Conservation (phyloP, 805 yeast species). For the Lachancea nothofagi region DNA sequence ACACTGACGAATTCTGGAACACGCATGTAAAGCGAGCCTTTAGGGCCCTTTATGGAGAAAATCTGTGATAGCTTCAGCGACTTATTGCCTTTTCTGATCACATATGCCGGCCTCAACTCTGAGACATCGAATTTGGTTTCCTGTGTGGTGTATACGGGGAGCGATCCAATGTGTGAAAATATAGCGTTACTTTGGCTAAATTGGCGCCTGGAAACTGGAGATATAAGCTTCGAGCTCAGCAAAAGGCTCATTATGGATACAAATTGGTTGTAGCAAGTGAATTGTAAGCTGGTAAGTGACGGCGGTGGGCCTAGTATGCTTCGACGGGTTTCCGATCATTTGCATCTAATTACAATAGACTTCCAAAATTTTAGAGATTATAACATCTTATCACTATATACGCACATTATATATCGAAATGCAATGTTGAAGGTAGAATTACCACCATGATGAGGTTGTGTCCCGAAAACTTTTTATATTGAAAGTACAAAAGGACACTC, state of each 20-base stretch:
- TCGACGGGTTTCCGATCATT: no score
- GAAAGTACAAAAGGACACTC: no score
- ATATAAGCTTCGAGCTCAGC: not conserved
- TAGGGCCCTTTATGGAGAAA: conserved; percentile 68
- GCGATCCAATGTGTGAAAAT: conserved; percentile 70
- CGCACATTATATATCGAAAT: no score
- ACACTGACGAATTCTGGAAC: conserved; percentile 68
- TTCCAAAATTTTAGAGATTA: no score
- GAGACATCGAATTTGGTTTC: conserved; percentile 45
- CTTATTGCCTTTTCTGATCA: conserved; percentile 62
- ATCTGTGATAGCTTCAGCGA: conserved; percentile 52
- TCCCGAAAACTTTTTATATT: no score
- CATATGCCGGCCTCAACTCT: conserved; percentile 46
- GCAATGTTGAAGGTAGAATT: no score
- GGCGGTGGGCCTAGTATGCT: no score
- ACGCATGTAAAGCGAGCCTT: conserved; percentile 57
- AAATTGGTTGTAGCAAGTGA: not conserved
- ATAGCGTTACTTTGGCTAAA: not conserved
- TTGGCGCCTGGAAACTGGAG: not conserved
- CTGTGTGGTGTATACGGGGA: conserved; percentile 64
- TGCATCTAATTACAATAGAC: no score
- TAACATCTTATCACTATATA: no score
- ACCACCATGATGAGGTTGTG: no score
- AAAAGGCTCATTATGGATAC: not conserved
- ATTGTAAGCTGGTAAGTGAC: no score